Base-by-base conservation (phyloP, 257 asterid species). In the Datura wrightii region DNA sequence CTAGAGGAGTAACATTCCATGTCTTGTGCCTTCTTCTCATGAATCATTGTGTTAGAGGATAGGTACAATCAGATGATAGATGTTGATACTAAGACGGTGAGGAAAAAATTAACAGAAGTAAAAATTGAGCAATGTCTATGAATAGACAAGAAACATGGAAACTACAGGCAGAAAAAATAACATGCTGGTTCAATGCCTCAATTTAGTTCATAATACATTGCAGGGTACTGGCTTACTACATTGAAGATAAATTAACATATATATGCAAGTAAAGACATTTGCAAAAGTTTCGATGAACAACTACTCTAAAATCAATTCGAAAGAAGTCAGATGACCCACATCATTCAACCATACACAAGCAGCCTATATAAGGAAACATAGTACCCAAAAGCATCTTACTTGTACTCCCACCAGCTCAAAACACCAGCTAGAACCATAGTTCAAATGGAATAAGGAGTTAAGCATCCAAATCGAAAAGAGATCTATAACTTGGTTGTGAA, bases 381-480 rank as follows among this genome's bases (percentile, higher is more conserved):
- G 14, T 31, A 41, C 63, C 31, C 7, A 78, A 15, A 5, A 5
- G 54, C 11, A 48, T 31, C 19, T 50, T 52, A 50, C 42, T 78
- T 31, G 82, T 74, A 24, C 80, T 6, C 81, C 24, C 14, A 48
- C 42, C 81, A 24, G 41, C 78, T 69, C 34, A 71, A 71, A 55
- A 71, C 79, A 71, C 79, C 79, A 71, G 55, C 79, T 71, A 42
- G 79, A 39, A 39, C 79, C 79, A 39, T 71, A 71, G 39, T 71
- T n/a, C 37, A 42, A 71, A 71, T 1, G 39, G 37, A 71, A 71
- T 71, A 44, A 71, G 79, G 39, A n/a, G 16, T 18, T 44, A 71
- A 71, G 37, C 79, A 42, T 42, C 79, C 37, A 70, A 70, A 70
- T 41, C 37, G 8, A 70, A 24, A 24, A 70, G 16, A 18, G 3